Evolutionary conservation across 192 early-diverging fungal genomes (phyloP), one percentile per base, ranked within the genome.

Genomic region (Phycomyces nitens): DNA sequence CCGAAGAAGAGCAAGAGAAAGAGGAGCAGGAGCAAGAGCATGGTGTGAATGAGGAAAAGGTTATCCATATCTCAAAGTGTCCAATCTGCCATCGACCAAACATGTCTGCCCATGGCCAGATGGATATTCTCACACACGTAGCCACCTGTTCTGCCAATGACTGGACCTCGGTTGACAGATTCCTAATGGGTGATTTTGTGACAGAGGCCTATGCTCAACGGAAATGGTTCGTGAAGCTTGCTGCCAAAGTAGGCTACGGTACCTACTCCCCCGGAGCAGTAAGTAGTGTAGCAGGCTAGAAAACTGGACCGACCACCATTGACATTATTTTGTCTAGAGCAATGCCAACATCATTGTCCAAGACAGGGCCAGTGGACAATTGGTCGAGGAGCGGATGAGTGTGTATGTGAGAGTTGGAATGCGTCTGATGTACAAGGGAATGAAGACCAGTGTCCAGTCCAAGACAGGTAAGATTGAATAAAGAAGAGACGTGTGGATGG

Each of bases 301-400:
- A 27, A 50, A 42, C 16, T 27, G 11, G 23, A 44, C n/a, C n/a
- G n/a, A n/a, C n/a, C n/a, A n/a, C n/a, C n/a, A n/a, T n/a, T n/a
- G n/a, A n/a, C n/a, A n/a, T n/a, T n/a, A n/a, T n/a, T n/a, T n/a
- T n/a, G n/a, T n/a, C n/a, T 67, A 84, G 76, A 85, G 76, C 59
- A 81, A 83, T 71, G 87, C 89, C 38, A 90, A 89, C 60, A 92
- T 92, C 41, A 84, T 92, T 55, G 85, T 89, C 3, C 84, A 89
- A 69, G 86, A 92, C 56, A 81, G 91, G 12, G 38, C 52, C 21
- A 85, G 82, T 15, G 90, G 90, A 2, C 82, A 80, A 29, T 71
- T 91, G 23, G 54, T 82, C 21, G 89, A 93, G 66, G 92, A 93
- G 67, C 84, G 85, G 52, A 93, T 93, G 76, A 82, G 87, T 21